Percentiles rank a stretch among this genome's conserved stretches.
Conservation (phyloP, 768 basidiomycete genomes). For the Mycena albidolilacea region DNA sequence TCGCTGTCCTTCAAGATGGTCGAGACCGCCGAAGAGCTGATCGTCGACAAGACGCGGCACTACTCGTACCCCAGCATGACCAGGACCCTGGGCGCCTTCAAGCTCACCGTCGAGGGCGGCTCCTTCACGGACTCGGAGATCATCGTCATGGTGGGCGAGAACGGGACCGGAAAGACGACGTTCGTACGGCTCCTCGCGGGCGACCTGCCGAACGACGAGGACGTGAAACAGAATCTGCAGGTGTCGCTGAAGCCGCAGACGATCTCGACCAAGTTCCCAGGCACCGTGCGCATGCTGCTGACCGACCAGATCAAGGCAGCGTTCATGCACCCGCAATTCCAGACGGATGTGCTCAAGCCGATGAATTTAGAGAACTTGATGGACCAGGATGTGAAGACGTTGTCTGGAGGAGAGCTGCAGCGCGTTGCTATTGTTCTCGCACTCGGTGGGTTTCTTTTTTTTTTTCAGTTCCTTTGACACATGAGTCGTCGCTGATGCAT, state of each 20-base stretch:
- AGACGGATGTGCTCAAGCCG: constrained; percentile 97
- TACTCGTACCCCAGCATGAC: constrained; percentile 97
- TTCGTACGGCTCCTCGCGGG: constrained; percentile 96
- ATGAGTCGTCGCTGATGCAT: constrained; percentile 21
- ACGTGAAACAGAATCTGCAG: constrained; percentile 83
- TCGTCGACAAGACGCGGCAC: constrained; percentile 88
- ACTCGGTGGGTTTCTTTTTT: constrained; percentile 67
- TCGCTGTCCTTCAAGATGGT: constrained; percentile 97
- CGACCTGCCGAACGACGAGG: constrained; percentile 89
- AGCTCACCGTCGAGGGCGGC: constrained; percentile 92
- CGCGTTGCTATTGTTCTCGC: constrained; percentile 97
- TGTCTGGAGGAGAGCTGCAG: constrained; percentile 98
- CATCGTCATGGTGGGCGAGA: constrained; percentile 99
- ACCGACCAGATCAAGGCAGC: constrained; percentile 94
- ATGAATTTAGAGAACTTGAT: constrained; percentile 96
- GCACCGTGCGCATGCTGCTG: constrained; percentile 95
- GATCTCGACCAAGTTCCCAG: constrained; percentile 97
- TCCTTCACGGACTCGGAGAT: constrained; percentile 99
- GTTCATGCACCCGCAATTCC: constrained; percentile 99
- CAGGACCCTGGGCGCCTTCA: constrained; percentile 96
- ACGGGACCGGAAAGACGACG: constrained; percentile 99
- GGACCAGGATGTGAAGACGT: constrained; percentile 98
- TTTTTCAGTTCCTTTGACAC: not conserved
- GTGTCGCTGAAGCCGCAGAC: constrained; percentile 99
- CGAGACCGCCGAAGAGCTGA: constrained; percentile 93